phyloP scores from a whole-genome alignment of 257 asterid genomes.

The Salvia miltiorrhiza region DNA sequence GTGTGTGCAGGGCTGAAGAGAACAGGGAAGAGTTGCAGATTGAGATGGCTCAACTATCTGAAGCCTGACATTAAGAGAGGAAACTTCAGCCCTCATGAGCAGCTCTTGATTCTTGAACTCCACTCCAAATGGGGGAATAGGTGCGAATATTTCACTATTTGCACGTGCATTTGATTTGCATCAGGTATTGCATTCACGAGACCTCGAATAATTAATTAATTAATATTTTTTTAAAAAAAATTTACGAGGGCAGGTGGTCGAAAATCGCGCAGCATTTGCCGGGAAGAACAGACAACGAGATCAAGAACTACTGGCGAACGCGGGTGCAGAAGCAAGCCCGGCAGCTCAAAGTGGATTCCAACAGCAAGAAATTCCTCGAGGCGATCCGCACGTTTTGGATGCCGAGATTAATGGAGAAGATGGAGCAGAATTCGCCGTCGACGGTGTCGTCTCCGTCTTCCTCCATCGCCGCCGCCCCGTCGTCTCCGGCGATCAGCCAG shows the following conservation, averaged over 20 bases:
- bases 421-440: slow-evolving; percentile 39
- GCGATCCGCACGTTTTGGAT: slow-evolving; percentile 62
- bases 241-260: slow-evolving; percentile 61
- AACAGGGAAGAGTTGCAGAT: slow-evolving; percentile 86
- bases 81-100: slow-evolving; percentile 73
- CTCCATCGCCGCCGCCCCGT: neutral
- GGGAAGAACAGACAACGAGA: slow-evolving; percentile 84
- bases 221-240: too few species aligned
- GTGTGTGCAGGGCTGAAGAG: slow-evolving; percentile 62
- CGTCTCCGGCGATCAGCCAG: neutral
- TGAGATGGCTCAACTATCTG: slow-evolving; percentile 84
- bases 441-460: slow-evolving; percentile 20
- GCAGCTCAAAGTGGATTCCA: slow-evolving; percentile 68
- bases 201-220: too few species aligned
- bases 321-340: slow-evolving; percentile 87
- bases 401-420: slow-evolving; percentile 62
- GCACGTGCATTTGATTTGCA: too few species aligned
- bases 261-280: slow-evolving; percentile 76
- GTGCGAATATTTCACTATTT: neutral
- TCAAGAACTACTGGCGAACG: slow-evolving; percentile 90
- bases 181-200: too few species aligned
- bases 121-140: slow-evolving; percentile 89
- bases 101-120: slow-evolving; percentile 75
- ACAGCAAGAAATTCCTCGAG: slow-evolving; percentile 69
- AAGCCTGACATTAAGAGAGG: slow-evolving; percentile 86